phyloP scores from a whole-genome alignment of 768 basidiomycete species.

The Trametes cingulata region DNA sequence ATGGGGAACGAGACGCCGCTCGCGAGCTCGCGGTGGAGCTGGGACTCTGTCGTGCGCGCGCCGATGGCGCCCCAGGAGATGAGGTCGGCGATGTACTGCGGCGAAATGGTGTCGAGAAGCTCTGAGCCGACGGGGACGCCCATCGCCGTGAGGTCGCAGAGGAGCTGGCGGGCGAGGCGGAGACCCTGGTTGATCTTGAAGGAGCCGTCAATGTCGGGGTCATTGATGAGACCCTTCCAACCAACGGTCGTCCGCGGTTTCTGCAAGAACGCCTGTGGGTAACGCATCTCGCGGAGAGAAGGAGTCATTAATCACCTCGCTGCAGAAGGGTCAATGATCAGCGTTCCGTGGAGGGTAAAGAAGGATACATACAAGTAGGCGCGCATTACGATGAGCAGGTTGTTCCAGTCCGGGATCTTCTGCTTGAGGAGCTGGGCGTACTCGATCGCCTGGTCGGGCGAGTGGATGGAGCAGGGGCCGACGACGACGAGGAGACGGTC shows the following conservation, averaged over 20 bases:
- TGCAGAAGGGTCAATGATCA: slow-evolving; percentile 33
- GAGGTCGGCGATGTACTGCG: slow-evolving; percentile 83
- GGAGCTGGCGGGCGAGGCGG: slow-evolving; percentile 80
- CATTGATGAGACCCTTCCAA: slow-evolving; percentile 95
- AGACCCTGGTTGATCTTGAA: slow-evolving; percentile 98
- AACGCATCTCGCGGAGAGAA: background rate
- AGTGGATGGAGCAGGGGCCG: slow-evolving; percentile 96
- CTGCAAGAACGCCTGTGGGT: slow-evolving; percentile 36
- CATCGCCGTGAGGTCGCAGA: slow-evolving; percentile 85
- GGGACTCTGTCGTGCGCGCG: slow-evolving; percentile 95
- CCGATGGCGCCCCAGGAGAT: slow-evolving; percentile 96
- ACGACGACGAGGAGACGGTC: slow-evolving; percentile 88
- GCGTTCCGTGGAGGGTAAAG: slow-evolving; percentile 10
- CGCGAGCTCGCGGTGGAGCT: slow-evolving; percentile 95
- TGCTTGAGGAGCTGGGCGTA: slow-evolving; percentile 75
- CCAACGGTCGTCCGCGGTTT: slow-evolving; percentile 98
- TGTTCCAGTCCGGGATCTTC: slow-evolving; percentile 66
- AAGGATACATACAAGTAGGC: slow-evolving; percentile 84
- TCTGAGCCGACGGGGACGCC: slow-evolving; percentile 96
- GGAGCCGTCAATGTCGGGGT: slow-evolving; percentile 92
- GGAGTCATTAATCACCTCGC: slow-evolving; percentile 37
- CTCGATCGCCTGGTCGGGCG: slow-evolving; percentile 78
- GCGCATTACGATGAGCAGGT: slow-evolving; percentile 92
- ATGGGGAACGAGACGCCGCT: slow-evolving; percentile 97
- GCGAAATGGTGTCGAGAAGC: slow-evolving; percentile 82